Evolutionary conservation across 352 stramenopile genomes (phyloP), one percentile per base, ranked within the genome.

Genomic region (Pythium utonaiense): DNA sequence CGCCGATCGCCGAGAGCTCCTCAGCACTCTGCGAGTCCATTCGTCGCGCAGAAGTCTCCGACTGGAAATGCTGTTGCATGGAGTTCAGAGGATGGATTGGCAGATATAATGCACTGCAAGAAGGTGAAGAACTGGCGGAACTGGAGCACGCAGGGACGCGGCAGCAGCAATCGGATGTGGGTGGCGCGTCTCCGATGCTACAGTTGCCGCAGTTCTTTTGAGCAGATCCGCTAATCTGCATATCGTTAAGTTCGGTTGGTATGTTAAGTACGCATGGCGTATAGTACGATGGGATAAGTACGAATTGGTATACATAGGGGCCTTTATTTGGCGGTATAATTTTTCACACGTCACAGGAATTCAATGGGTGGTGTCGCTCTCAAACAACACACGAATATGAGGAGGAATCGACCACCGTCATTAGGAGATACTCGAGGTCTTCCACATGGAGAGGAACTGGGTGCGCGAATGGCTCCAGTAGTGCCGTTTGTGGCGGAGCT

Each of bases 391-490:
- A 56, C 3, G 30, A 56, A 42, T 44, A n/a, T 0, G 17, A 59
- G 28, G 31, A 33, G 13, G 50, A 60, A 25, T 65, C 58, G 21
- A 60, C 51, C 38, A 65, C 51, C 6, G 58, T 65, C 50, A 60
- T 65, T 16, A 60, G 49, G 8, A 65, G 42, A 17, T 60, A 65
- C 49, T 65, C 48, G 41, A 65, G 49, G 41, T 65, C 58, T 34
- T 65, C 58, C 9, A 48, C 58, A 7, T 57, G 58, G 19, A 65
- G 58, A 25, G 40, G 41, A 13, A 65, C 58, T 16, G 58, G 58
- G 31, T 65, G 58, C 3, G 38, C 13, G 59, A 45, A 66, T 14
- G 59, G 59, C 41, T 60, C 51, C 6, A 65, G 40, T 6, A 41
- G 27, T 27, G 22, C 5, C 17, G 27, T 16, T 3, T 12, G 6